phyloP scores from a whole-genome alignment of 2,329 filamentous ascomycete genomes.

The Cryphonectria japonica region DNA sequence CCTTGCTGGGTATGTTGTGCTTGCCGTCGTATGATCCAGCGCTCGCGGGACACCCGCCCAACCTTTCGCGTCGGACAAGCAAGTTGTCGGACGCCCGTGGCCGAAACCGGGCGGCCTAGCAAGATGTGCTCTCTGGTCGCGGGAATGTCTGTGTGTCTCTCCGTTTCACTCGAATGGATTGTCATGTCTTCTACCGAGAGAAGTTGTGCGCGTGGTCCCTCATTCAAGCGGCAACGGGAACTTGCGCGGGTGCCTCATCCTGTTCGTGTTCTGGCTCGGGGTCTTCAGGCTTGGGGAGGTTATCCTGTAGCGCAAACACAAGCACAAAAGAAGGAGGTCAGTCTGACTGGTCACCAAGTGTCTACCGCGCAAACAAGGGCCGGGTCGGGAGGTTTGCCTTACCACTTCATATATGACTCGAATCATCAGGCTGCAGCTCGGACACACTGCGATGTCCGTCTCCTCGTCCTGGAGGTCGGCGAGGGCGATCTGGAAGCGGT shows the following conservation, averaged over 20 bases:
- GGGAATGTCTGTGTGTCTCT: not conserved
- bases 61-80: slow-evolving; percentile 4
- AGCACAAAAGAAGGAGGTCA: slow-evolving; percentile 13
- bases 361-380: no score
- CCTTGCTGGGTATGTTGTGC: not conserved
- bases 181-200: not conserved
- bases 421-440: slow-evolving; percentile 97
- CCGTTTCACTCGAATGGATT: not conserved
- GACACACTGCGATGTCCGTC: slow-evolving; percentile 90
- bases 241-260: slow-evolving; percentile 38
- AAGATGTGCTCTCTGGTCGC: not conserved
- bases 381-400: slow-evolving; percentile 37
- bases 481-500: slow-evolving; percentile 90
- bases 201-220: not conserved
- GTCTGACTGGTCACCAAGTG: not conserved
- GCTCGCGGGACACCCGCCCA: not conserved
- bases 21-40: no score
- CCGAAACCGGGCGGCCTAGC: not conserved
- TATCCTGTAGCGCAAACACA: slow-evolving; percentile 41
- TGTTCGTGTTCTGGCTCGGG: slow-evolving; percentile 39
- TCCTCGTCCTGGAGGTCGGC: slow-evolving; percentile 84
- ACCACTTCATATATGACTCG: slow-evolving; percentile 89
- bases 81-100: no score
- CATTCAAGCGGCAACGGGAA: slow-evolving; percentile 46
- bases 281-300: slow-evolving; percentile 49